Conservation (phyloP, 176 grass and related monocot genomes). For the Zea luxurians region DNA sequence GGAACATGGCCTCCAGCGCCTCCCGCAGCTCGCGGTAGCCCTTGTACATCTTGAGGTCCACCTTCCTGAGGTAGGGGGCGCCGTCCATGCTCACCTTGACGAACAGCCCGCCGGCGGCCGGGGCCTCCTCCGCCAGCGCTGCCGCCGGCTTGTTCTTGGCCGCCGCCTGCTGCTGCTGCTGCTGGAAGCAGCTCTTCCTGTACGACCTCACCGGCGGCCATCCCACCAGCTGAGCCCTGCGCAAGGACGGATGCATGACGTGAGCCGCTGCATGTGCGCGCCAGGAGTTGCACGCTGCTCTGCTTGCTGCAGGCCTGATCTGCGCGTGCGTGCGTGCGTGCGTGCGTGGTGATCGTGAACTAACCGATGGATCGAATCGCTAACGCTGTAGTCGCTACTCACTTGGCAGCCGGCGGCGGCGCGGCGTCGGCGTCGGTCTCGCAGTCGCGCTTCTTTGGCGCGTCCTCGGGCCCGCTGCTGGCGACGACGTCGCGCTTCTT, state of each 20-base stretch:
- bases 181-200: conserved; percentile 85
- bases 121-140: background rate
- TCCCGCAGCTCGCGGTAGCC: conserved; percentile 85
- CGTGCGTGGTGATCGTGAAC: background rate
- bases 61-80: conserved; percentile 77
- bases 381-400: background rate
- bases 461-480: background rate
- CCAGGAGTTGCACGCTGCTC: background rate
- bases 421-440: background rate
- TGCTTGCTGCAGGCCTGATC: background rate
- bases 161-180: conserved; percentile 34
- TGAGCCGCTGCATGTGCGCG: background rate
- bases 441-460: conserved; percentile 19
- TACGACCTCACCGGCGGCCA: conserved; percentile 89
- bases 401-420: conserved; percentile 48
- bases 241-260: background rate
- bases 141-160: conserved; percentile 28
- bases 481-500: no score
- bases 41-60: conserved; percentile 77
- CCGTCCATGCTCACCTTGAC: conserved; percentile 99
- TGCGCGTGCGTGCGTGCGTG: no score
- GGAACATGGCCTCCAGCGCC: conserved; percentile 80
- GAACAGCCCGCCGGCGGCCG: conserved; percentile 16
- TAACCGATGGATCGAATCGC: background rate
- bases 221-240: conserved; percentile 82